Evolutionary conservation across 2,329 filamentous ascomycete species (phyloP), one percentile per base, ranked within the genome.

Genomic region (Hymenoscyphus infarciens): DNA sequence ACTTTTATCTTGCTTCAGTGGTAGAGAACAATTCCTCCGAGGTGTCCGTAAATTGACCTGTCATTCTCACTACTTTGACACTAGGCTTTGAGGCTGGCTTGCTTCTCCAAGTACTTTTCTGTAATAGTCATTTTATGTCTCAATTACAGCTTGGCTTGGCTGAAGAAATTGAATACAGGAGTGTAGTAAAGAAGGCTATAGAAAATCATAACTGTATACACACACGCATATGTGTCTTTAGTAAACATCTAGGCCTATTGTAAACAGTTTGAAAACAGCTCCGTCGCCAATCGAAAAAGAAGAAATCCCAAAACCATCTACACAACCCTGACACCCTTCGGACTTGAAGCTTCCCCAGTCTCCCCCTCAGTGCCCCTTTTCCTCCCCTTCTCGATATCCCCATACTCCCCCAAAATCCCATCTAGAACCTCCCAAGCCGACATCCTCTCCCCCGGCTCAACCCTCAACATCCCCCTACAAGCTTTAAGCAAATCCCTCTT

Each of bases 381-480:
- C 5, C 42, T 39, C 25, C 62, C 62, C 59, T 61, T 63, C 22
- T 42, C 19, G 16, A 33, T 19, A 38, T 59, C 62, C n/a, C n/a
- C 52, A 56, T 42, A 63, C 22, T 27, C 45, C 11, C 27, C 42
- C n/a, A 63, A 35, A 58, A 61, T 22, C 10, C 31, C 58, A n/a
- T 58, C 58, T 25, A 63, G 11, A 27, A 49, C 62, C 8, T 63
- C 54, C 39, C 22, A 25, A n/a, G 59, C 62, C 31, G 59, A 58
- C 58, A 63, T 57, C 33, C 62, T 35, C 39, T 58, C 55, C 25
- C 25, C 27, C 2, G 62, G 62, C 55, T 63, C 62, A 31, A 63
- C 38, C 19, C 58, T 58, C 25, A 63, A 58, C 62, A 63, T 63
- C 10, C 11, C 56, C 27, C 39, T 54, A 22, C 56, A 59, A 15